A percentile compares a stretch with the other conserved stretches of the same genome.
These are phyloP conservation scores for Candida palmyrensis DNA, from an alignment of 805 yeast species.

Conservation along the genomic window DNA sequence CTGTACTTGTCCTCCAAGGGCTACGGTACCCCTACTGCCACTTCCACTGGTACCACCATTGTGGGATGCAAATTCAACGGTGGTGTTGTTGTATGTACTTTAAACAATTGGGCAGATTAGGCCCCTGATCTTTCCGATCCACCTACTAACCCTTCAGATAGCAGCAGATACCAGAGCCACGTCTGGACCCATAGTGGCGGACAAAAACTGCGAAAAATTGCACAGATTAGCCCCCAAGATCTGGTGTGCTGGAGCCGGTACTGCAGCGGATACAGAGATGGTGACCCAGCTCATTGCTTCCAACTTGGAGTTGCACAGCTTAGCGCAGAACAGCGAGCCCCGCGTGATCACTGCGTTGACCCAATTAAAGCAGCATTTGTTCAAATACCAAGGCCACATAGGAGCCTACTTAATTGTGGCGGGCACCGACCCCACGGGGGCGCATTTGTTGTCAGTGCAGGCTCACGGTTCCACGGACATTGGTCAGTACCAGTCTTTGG, in stretches of 20 bases:
- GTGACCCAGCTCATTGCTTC: slow-evolving; percentile 92
- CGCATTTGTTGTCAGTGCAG: slow-evolving; percentile 86
- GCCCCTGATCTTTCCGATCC: too few relatives aligned
- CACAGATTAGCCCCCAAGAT: slow-evolving; percentile 86
- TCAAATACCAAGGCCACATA: slow-evolving; percentile 94
- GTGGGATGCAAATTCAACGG: slow-evolving; percentile 91
- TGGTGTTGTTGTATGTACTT: slow-evolving; percentile 94
- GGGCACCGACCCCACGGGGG: slow-evolving; percentile 94
- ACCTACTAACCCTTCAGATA: too few relatives aligned
- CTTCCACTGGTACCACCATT: slow-evolving; percentile 99
- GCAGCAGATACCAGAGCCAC: slow-evolving; percentile 99
- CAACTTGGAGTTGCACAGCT: slow-evolving; percentile 83
- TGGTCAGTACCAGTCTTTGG: slow-evolving; percentile 87
- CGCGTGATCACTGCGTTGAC: slow-evolving; percentile 92
- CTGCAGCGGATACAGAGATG: slow-evolving; percentile 99
- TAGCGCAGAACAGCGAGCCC: slow-evolving; percentile 81
- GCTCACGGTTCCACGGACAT: slow-evolving; percentile 98
- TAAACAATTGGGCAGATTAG: too few relatives aligned
- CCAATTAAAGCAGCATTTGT: slow-evolving; percentile 89
- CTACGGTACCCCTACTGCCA: slow-evolving; percentile 74
- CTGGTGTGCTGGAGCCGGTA: slow-evolving; percentile 99
- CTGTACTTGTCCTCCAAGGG: slow-evolving; percentile 68
- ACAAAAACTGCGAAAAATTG: slow-evolving; percentile 94
- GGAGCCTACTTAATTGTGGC: slow-evolving; percentile 99
- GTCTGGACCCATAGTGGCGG: slow-evolving; percentile 93